These are phyloP conservation scores for Xylaria sp. DNA, from an alignment of 495 filamentous ascomycete genomes.

Conservation along the genomic window DNA sequence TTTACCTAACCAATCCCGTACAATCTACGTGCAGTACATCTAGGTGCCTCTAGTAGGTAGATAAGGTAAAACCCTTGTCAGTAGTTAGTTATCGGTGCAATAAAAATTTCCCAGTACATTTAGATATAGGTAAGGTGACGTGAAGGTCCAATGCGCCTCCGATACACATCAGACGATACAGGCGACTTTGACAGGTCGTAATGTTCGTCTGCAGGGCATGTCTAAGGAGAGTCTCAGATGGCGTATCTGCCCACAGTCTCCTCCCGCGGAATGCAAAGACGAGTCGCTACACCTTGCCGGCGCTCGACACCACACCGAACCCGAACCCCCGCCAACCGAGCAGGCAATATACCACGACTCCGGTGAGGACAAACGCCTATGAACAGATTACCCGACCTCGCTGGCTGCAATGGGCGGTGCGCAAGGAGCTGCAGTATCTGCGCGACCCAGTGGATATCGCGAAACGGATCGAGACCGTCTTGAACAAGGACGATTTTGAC, in stretches of 20 bases:
- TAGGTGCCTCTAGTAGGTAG: too few species aligned
- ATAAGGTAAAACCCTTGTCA: too few species aligned
- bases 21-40: too few species aligned
- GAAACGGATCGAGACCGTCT: conserved; percentile 61
- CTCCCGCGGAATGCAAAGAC: neutral
- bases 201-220: conserved; percentile 55
- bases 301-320: conserved; percentile 6
- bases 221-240: conserved; percentile 35
- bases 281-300: neutral
- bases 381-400: conserved; percentile 34
- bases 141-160: conserved; percentile 7
- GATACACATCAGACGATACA: conserved; percentile 2
- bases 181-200: conserved; percentile 22
- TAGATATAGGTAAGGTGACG: too few species aligned
- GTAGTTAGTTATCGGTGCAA: too few species aligned
- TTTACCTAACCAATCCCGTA: too few species aligned
- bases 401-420: conserved; percentile 41
- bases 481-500: conserved; percentile 61
- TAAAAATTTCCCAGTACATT: conserved; percentile 22
- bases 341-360: conserved; percentile 24
- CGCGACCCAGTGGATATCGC: conserved; percentile 71
- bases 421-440: conserved; percentile 68
- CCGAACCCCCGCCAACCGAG: conserved; percentile 12
- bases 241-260: conserved; percentile 19
- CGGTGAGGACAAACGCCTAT: neutral